Evolutionary conservation across 2,329 filamentous ascomycete species (phyloP).

Genomic region (Cercospora zeina): DNA sequence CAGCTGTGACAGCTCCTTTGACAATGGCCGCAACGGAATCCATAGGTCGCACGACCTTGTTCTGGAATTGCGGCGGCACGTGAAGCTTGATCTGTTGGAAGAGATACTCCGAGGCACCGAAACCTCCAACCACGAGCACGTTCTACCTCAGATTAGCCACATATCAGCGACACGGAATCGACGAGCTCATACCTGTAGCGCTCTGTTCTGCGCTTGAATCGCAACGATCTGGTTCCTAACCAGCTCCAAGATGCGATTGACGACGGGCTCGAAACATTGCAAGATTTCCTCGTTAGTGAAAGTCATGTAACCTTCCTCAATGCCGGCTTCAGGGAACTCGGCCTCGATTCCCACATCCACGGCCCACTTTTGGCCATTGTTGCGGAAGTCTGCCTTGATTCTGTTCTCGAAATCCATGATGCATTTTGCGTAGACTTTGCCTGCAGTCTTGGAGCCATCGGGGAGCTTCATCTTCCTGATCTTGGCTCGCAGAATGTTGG

Average conservation of each 20-base stretch:
- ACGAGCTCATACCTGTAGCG: slow-evolving; percentile 65
- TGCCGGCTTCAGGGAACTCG: slow-evolving; percentile 94
- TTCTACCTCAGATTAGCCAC: slow-evolving; percentile 57
- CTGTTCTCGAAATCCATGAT: slow-evolving; percentile 99
- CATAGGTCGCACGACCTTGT: slow-evolving; percentile 97
- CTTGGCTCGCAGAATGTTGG: slow-evolving; percentile 95
- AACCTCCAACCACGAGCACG: slow-evolving; percentile 94
- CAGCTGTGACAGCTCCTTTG: slow-evolving; percentile 95
- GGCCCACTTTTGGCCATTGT: slow-evolving; percentile 98
- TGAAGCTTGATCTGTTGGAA: slow-evolving; percentile 99
- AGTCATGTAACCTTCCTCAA: slow-evolving; percentile 99
- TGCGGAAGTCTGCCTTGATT: slow-evolving; percentile 99
- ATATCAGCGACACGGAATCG: not conserved
- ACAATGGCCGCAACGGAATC: slow-evolving; percentile 98
- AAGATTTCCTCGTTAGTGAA: slow-evolving; percentile 99
- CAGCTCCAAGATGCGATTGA: slow-evolving; percentile 93
- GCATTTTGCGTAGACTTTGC: slow-evolving; percentile 96
- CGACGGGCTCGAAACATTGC: slow-evolving; percentile 97
- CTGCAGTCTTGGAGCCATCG: slow-evolving; percentile 94
- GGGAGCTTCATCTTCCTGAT: slow-evolving; percentile 99
- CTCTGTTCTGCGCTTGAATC: slow-evolving; percentile 94
- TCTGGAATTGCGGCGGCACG: slow-evolving; percentile 96
- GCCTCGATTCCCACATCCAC: slow-evolving; percentile 97
- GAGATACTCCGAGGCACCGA: slow-evolving; percentile 96
- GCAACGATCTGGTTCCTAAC: slow-evolving; percentile 98